Base-by-base conservation (phyloP, 2,329 filamentous ascomycete species). In the Neonectria hederae region DNA sequence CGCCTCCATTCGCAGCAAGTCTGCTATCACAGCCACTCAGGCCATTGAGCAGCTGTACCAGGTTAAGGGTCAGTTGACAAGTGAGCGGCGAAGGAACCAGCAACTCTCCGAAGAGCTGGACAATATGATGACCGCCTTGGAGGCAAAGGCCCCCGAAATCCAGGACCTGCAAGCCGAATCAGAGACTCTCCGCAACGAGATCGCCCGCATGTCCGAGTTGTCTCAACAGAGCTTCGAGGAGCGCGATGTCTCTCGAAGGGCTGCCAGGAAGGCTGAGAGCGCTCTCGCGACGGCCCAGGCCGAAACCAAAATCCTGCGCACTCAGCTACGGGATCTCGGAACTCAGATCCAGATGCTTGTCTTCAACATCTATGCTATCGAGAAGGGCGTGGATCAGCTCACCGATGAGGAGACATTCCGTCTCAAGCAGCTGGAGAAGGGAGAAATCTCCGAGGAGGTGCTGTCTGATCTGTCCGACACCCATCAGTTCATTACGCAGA, bases 341-440 rank as follows among this genome's bases (percentile, higher is more conserved):
- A 90, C 92, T 1, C 94, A 99, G 78, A 88, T 97, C 68, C 97
- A 97, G 77, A 90, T 97, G 75, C 86, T 99, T 6, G 86, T 97
- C 5, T 92, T 97, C 78, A 95, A 97, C 77, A 86, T 94, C 62
- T 90, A 97, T 73, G 89, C 92, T 21, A 88, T 90, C 59, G 92
- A 97, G 73, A 91, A 92, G 77, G 95, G 94, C 24, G 80, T 91
- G 51, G 89, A 91, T 42, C 85, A 90, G 59, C 84, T 97, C 51
- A 89, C 86, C 7, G 83, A 88, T 0, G 90, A 93, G 65, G 92
- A 97, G 70, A 87, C 88, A 22, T 83, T 88, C 51, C 90, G 93
- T 64, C 85, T 97, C 40, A 89, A 97, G 76, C 90, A 91, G 68
- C 85, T 97, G 8, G 90, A 93, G 67, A 87, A 88, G 63, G 92